Percentiles rank a stretch among this genome's conserved stretches.
Conservation (phyloP, 2,329 filamentous ascomycete species). For the Aspergillus ochraceoroseus region DNA sequence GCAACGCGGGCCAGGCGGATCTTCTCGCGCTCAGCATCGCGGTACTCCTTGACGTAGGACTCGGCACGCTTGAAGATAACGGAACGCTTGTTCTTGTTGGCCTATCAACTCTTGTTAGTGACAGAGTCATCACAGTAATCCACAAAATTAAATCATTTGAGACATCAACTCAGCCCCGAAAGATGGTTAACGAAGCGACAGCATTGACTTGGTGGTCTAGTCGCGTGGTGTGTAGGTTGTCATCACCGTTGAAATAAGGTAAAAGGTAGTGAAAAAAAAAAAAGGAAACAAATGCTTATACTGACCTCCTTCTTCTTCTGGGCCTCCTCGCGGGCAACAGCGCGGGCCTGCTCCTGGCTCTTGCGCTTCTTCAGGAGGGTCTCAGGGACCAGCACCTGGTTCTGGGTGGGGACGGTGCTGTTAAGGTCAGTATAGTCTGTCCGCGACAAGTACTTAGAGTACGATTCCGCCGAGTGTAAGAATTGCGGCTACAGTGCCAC, state of each 20-base stretch:
- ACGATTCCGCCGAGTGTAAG: conserved; percentile 72
- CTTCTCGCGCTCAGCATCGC: conserved; percentile 96
- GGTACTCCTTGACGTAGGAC: conserved; percentile 99
- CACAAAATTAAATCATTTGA: conserved; percentile 15
- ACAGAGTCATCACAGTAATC: conserved; percentile 15
- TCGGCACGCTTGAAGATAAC: conserved; percentile 99
- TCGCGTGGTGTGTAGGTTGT: conserved; percentile 78
- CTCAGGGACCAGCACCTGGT: conserved; percentile 97
- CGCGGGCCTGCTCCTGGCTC: conserved; percentile 98
- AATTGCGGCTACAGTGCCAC: conserved; percentile 87
- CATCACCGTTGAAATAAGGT: conserved; percentile 61
- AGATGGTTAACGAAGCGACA: conserved; percentile 66
- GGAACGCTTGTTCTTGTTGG: conserved; percentile 96
- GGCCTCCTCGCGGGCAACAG: conserved; percentile 72
- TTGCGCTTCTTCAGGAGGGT: conserved; percentile 99
- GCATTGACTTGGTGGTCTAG: conserved; percentile 91
- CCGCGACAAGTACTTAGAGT: conserved; percentile 60
- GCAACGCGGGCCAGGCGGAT: conserved; percentile 83
- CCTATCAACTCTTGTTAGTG: conserved; percentile 52
- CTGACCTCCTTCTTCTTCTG: conserved; percentile 89
- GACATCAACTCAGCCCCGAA: conserved; percentile 66
- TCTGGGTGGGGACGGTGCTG: conserved; percentile 87
- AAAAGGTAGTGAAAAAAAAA: conserved; percentile 14
- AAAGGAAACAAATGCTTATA: conserved; percentile 27
- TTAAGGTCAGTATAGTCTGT: conserved; percentile 71